Evolutionary conservation across 352 stramenopile species (phyloP), one percentile per base, ranked within the genome.

Genomic region (Pythium aphanidermatum): DNA sequence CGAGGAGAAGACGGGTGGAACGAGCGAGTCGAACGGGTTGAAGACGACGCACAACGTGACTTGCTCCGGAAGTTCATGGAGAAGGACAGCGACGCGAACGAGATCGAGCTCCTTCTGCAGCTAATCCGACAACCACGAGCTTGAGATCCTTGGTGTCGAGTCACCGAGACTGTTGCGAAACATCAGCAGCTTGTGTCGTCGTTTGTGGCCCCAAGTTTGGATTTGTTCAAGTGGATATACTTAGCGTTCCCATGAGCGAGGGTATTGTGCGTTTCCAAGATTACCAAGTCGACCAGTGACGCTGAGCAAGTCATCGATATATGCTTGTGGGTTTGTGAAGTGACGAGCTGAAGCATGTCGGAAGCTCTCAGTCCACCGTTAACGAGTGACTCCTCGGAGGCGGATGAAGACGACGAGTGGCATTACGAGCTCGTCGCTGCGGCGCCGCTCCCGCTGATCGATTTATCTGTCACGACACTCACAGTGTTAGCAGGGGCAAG

Each of bases 61-160:
- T 26, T 55, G 19, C 39, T 60, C 8, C 28, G 19, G 2, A 17
- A 14, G 3, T 23, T 13, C 2, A 23, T 57, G 23, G 27, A 25
- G 2, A 32, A 46, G 4, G 52, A 60, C 32, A 37, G 26, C 3
- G 52, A 60, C 45, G 45, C 31, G 28, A 60, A 50, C 24, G 52
- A 60, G 33, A 55, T 60, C 20, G 52, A 60, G 24, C 32, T 60
- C 25, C 40, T 60, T 4, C 17, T 46, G 23, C 21, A 28, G 21
- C 45, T 60, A 21, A 26, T 60, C 19, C 35, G 16, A 6, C 11
- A 33, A 12, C 35, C 5, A 27, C n/a, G n/a, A n/a, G n/a, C n/a
- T n/a, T n/a, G n/a, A n/a, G n/a, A n/a, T n/a, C n/a, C n/a, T n/a
- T n/a, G n/a, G n/a, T n/a, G n/a, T n/a, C n/a, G n/a, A n/a, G n/a